Evolutionary conservation across 345 rosid genomes (phyloP).

Genomic region (Citrus reticulata): DNA sequence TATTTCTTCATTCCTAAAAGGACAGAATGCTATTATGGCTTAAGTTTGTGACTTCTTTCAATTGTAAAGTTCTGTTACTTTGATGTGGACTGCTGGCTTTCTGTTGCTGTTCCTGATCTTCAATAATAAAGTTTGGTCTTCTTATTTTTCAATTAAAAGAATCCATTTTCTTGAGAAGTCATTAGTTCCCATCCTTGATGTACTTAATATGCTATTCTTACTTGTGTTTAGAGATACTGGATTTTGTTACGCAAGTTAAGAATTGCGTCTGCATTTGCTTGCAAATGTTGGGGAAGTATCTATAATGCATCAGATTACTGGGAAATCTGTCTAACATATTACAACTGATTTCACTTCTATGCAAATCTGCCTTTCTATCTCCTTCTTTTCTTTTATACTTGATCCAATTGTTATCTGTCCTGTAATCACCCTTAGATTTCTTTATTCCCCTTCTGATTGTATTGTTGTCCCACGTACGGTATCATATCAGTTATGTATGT

Average conservation of each 20-base stretch:
- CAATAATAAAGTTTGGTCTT: neutral
- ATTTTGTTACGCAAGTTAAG: neutral
- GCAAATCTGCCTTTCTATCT: neutral
- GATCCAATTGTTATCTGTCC: neutral
- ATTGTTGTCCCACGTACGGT: neutral
- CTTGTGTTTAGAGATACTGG: neutral
- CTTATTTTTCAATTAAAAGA: neutral
- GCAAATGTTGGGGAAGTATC: neutral
- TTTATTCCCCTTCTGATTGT: neutral
- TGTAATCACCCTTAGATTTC: neutral
- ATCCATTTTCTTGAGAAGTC: neutral
- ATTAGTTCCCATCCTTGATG: neutral
- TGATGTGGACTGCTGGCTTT: neutral
- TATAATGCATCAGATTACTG: neutral
- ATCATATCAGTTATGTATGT: neutral
- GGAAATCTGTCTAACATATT: neutral
- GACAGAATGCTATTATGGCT: neutral
- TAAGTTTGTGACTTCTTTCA: neutral
- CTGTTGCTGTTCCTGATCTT: neutral
- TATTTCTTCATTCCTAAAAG: neutral
- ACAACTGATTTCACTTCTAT: neutral
- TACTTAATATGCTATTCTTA: neutral
- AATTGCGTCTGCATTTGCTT: neutral
- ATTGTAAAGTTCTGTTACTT: neutral
- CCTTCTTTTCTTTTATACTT: neutral